phyloP scores from a whole-genome alignment of 257 asterid genomes.

The Solanum etuberosum region DNA sequence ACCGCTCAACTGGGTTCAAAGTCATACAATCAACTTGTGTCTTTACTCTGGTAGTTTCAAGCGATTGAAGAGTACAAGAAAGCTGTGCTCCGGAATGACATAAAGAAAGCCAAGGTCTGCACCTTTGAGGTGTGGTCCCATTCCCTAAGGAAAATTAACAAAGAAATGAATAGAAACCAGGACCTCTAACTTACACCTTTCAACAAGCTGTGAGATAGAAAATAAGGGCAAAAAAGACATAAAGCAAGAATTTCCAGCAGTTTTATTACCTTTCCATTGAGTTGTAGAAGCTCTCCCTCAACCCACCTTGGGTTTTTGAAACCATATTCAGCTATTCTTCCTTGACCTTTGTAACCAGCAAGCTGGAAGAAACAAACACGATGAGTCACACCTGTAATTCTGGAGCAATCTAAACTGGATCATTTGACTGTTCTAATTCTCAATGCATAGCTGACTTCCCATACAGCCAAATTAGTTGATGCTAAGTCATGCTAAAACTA shows the following conservation, averaged over 20 bases:
- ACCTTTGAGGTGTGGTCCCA: constrained; percentile 74
- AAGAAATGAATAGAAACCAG: not conserved
- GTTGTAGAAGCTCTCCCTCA: constrained; percentile 88
- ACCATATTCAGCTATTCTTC: constrained; percentile 85
- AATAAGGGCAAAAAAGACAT: not conserved
- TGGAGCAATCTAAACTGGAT: constrained; percentile 2
- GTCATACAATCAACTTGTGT: not conserved
- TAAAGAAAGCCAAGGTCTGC: constrained; percentile 95
- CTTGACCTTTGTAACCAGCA: constrained; percentile 86
- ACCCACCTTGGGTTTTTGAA: constrained; percentile 86
- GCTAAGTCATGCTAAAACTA: not conserved
- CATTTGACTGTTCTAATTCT: not conserved
- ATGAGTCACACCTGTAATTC: not conserved
- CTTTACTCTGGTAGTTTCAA: constrained; percentile 68
- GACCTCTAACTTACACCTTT: not conserved
- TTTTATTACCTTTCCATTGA: constrained; percentile 68
- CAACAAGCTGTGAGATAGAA: not conserved
- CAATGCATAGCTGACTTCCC: not conserved
- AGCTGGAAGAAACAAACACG: constrained; percentile 31
- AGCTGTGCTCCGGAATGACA: constrained; percentile 81
- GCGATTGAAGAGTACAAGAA: constrained; percentile 86
- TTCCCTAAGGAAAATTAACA: constrained; percentile 35
- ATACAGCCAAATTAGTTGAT: not conserved
- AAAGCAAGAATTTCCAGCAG: not conserved
- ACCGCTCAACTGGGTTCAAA: not conserved